Evolutionary conservation across 2,329 filamentous ascomycete species (phyloP).

Genomic region (Coleophoma eucalyptorum): DNA sequence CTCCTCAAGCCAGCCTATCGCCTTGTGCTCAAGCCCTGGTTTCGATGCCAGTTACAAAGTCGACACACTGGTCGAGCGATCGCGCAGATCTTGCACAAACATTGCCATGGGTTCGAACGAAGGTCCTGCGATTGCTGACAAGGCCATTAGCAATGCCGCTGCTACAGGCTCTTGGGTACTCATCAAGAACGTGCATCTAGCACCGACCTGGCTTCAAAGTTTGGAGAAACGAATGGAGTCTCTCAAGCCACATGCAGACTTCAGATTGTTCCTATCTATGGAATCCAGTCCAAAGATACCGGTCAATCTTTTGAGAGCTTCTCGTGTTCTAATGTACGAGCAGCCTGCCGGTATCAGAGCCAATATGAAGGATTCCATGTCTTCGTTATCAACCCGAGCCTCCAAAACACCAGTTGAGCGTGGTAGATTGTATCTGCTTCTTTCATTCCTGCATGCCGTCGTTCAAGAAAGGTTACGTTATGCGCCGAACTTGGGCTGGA

Average conservation of each 20-base stretch:
- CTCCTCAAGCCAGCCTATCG: slow-evolving; percentile 78
- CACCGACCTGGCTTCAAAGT: slow-evolving; percentile 93
- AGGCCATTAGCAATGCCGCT: slow-evolving; percentile 88
- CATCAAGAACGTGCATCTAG: slow-evolving; percentile 97
- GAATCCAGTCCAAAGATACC: slow-evolving; percentile 96
- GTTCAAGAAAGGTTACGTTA: slow-evolving; percentile 94
- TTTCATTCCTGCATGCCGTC: slow-evolving; percentile 94
- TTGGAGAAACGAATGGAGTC: slow-evolving; percentile 95
- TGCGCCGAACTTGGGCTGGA: slow-evolving; percentile 92
- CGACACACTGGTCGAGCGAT: slow-evolving; percentile 85
- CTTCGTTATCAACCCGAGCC: slow-evolving; percentile 72
- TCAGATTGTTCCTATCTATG: slow-evolving; percentile 96
- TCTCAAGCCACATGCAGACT: slow-evolving; percentile 88
- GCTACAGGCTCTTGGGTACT: slow-evolving; percentile 93
- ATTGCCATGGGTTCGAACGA: slow-evolving; percentile 99
- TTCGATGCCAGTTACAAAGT: slow-evolving; percentile 99
- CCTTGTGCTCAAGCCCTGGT: slow-evolving; percentile 89
- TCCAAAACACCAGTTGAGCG: slow-evolving; percentile 86
- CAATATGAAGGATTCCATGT: slow-evolving; percentile 98
- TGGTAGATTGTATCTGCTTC: slow-evolving; percentile 80
- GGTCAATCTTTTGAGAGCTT: slow-evolving; percentile 89
- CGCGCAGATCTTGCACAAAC: slow-evolving; percentile 81
- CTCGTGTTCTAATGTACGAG: slow-evolving; percentile 94
- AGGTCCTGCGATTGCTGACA: slow-evolving; percentile 86
- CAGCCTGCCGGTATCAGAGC: slow-evolving; percentile 94